Base-by-base conservation (phyloP, 2,329 filamentous ascomycete species). In the Aspergillus sclerotialis region DNA sequence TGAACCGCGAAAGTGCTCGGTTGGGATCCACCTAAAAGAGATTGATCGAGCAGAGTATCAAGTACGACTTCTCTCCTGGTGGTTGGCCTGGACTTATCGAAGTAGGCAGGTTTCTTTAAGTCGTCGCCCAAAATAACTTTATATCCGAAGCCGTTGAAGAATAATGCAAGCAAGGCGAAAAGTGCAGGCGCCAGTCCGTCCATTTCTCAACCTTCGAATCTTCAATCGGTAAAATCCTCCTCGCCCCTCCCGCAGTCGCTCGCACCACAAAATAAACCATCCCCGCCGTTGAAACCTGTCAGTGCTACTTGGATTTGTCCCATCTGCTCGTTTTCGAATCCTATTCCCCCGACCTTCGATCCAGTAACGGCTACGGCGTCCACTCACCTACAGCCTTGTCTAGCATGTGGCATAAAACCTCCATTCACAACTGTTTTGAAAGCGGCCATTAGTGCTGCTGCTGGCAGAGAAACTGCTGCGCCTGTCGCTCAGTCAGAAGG, bases 251-350 rank as follows among this genome's bases (percentile, higher is more conserved):
- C 55, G 23, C 49, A 54, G 30, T 41, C 54, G 1, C 55, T 53
- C 10, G 49, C 44, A 28, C 48, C 63, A 38, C 45, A 60, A 31
- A 36, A 62, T 45, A 50, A 62, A 40, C 45, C 55, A 9, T 23
- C 19, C 10, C 43, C 58, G 2, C 45, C 63, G 14, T 50, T 61
- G 3, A 56, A 50, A 45, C 64, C 47, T 37, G 62, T 65, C 31
- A 45, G 75, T 39, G 86, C 85, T 5, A 95, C 88, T 4, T 96
- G 90, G 90, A 81, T 96, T 13, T 96, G 90, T 65, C 83, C 85
- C 2, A 96, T 96, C 52, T 96, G 90, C 69, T 90, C 84, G 47
- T 93, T 94, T 55, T 90, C 89, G 7, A 96, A 96, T 52, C 82
- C 86, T 0, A 80, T 95, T 1, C 89, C 92, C 1, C 84, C 85